A percentile compares a stretch with the other conserved stretches of the same genome.
Conservation (phyloP, 2,329 filamentous ascomycete species). For the Talaromyces pinophilus region DNA sequence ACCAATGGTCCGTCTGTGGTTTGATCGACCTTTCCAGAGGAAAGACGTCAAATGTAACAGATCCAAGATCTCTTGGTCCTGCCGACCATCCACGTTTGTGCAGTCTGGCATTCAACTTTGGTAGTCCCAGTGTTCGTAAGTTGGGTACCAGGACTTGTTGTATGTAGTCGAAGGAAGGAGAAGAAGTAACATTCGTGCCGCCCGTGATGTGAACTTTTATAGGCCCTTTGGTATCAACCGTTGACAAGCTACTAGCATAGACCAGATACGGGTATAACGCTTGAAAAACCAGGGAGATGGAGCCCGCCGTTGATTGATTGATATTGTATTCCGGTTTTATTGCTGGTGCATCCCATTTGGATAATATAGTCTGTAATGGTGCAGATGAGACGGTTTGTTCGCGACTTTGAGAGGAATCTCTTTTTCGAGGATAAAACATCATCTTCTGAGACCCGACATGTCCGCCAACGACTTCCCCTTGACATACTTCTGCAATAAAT, state of each 20-base stretch:
- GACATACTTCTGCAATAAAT: constrained; percentile 54
- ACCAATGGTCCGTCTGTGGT: constrained; percentile 23
- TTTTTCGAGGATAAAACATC: constrained; percentile 34
- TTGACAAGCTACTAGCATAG: constrained; percentile 38
- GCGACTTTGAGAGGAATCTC: background rate
- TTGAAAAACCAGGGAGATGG: constrained; percentile 59
- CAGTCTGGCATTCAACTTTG: constrained; percentile 46
- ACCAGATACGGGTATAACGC: constrained; percentile 61
- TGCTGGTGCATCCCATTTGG: constrained; percentile 19
- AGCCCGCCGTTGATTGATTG: constrained; percentile 53
- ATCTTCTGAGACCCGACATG: constrained; percentile 40
- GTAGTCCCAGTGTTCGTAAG: constrained; percentile 54
- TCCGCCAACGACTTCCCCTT: constrained; percentile 43
- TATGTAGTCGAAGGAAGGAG: constrained; percentile 60
- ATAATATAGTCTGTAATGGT: constrained; percentile 1
- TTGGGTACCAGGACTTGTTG: constrained; percentile 58
- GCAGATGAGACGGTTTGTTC: background rate
- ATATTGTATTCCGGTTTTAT: constrained; percentile 43
- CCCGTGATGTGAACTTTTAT: constrained; percentile 53
- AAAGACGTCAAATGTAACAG: constrained; percentile 52
- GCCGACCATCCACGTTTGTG: constrained; percentile 57
- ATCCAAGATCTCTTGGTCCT: constrained; percentile 50
- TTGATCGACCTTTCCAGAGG: constrained; percentile 35
- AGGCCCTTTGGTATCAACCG: constrained; percentile 11
- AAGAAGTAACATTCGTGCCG: constrained; percentile 59